A percentile compares a stretch with the other conserved stretches of the same genome.
phyloP scores from a whole-genome alignment of 1,284 basidiomycete species.

The Malassezia dermatis region DNA sequence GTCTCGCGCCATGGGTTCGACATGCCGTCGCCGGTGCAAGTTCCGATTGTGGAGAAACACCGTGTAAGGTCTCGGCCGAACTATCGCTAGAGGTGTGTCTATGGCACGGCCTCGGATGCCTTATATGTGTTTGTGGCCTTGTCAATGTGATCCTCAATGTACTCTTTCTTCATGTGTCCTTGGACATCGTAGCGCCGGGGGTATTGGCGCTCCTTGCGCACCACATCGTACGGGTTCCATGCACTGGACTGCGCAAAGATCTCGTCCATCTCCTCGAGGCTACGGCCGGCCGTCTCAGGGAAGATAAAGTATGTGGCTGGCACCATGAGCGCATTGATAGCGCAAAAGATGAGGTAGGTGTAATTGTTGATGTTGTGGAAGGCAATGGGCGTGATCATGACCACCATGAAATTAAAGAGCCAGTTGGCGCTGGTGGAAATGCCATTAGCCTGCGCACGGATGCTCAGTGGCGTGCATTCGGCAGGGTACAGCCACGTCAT shows the following conservation, averaged over 20 bases:
- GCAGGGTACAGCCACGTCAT: constrained; percentile 48
- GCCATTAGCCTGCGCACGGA: constrained; percentile 40
- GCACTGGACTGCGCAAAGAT: constrained; percentile 37
- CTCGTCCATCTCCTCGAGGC: constrained; percentile 39
- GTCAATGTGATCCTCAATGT: background rate
- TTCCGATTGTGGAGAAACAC: background rate
- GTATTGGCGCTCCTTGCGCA: constrained; percentile 26
- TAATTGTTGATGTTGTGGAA: constrained; percentile 23
- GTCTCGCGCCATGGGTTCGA: constrained; percentile 17
- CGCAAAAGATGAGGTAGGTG: constrained; percentile 32
- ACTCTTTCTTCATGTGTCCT: constrained; percentile 20
- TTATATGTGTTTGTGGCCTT: background rate
- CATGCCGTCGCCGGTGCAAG: constrained; percentile 1
- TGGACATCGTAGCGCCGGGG: constrained; percentile 38
- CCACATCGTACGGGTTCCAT: constrained; percentile 40
- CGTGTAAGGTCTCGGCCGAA: background rate
- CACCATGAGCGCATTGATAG: constrained; percentile 29
- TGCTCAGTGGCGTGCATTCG: constrained; percentile 41
- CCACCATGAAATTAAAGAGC: constrained; percentile 43
- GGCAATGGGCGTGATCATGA: constrained; percentile 33
- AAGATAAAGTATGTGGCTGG: constrained; percentile 31
- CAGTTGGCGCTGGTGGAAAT: constrained; percentile 39
- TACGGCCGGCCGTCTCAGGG: constrained; percentile 38
- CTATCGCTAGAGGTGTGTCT: background rate
- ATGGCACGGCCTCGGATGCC: background rate